Percentiles rank a stretch among this genome's conserved stretches.
Conservation (phyloP, 441 rosid species). For the Hura crepitans region DNA sequence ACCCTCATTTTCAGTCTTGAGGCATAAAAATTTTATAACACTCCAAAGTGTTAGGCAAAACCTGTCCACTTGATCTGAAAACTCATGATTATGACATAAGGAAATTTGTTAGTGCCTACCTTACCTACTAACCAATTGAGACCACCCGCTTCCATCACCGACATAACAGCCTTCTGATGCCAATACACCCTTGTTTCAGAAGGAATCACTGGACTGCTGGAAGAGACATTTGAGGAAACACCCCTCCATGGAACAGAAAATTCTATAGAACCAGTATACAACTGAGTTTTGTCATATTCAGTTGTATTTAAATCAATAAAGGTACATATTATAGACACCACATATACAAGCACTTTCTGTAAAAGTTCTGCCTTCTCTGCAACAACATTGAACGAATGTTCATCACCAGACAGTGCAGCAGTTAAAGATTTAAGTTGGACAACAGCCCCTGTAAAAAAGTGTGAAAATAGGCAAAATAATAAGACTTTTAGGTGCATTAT, state of each 20-base stretch:
- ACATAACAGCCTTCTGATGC: constrained; percentile 68
- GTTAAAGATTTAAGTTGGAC: constrained; percentile 62
- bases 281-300: constrained; percentile 37
- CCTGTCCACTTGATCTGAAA: constrained; percentile 9
- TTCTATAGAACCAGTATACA: constrained; percentile 30
- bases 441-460: constrained; percentile 50
- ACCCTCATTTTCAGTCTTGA: not conserved
- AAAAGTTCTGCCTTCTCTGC: constrained; percentile 47
- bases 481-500: not conserved
- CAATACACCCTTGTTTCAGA: constrained; percentile 46
- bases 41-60: constrained; percentile 7
- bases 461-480: not conserved
- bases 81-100: constrained; percentile 9
- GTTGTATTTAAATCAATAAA: constrained; percentile 48
- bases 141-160: constrained; percentile 88
- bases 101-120: constrained; percentile 56
- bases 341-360: constrained; percentile 54
- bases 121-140: constrained; percentile 96
- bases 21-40: not conserved
- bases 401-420: constrained; percentile 51
- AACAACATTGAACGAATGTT: constrained; percentile 36
- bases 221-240: constrained; percentile 29
- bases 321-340: constrained; percentile 50
- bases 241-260: constrained; percentile 27
- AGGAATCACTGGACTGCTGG: constrained; percentile 35